Base-by-base conservation (phyloP, 352 stramenopile species). In the Pythium pyrilobum region DNA sequence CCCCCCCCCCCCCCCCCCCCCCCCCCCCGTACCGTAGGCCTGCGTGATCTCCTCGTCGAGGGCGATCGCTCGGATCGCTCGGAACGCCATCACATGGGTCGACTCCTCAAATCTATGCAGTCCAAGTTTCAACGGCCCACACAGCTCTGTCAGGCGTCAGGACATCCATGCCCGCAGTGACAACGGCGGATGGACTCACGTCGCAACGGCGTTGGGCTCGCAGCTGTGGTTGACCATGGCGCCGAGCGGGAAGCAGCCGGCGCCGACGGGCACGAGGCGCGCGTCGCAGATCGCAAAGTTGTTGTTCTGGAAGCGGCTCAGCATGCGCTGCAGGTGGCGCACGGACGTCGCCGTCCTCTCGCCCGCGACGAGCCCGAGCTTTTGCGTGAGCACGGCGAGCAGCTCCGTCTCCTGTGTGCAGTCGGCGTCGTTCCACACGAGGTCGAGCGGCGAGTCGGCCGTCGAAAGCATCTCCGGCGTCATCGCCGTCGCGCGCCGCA, bases 141-240 rank as follows among this genome's bases (percentile, higher is more conserved):
- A 12, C 29, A 34, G 15, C 23, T 16, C 11, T 47, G n/a, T n/a
- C n/a, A n/a, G n/a, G n/a, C 23, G 51, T 16, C 52, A 37, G n/a
- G 27, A 20, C 7, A 9, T 7, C 4, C 7, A 36, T 4, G 11
- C 23, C 29, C 51, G 1, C 36, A 55, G 11, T 20, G 32, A 47
- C 8, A 42, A 23, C 18, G 50, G 12, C 2, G 31, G 8, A 39
- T 12, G 5, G 2, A 72, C 76, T 38, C 61, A 91, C 81, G 73
- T 89, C 57, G 85, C 62, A 21, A 62, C 67, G 37, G 75, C 84
- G 50, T 89, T 92, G 7, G 77, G 72, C 2, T 75, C 60, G 42
- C 81, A 92, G 55, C 74, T 89, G 52, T 92, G 78, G 43, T 89
- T 92, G 53, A 85, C 64, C 81, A 92, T 92, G 2, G 81, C 78